phyloP scores from a whole-genome alignment of 305 asterid species.

The Fraxinus sp. region DNA sequence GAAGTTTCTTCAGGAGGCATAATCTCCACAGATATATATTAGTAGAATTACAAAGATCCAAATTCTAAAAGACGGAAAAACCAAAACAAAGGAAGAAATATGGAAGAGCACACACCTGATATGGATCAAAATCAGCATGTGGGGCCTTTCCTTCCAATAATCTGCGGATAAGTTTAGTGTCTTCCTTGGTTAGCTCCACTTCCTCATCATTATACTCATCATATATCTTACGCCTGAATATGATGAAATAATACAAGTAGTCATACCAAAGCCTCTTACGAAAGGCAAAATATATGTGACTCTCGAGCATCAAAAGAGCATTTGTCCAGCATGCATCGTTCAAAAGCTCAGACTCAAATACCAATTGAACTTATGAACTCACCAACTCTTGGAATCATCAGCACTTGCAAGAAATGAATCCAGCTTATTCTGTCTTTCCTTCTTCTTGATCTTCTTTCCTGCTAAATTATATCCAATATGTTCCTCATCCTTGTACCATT shows the following conservation, averaged over 20 bases:
- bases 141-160: slow-evolving; percentile 85
- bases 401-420: slow-evolving; percentile 75
- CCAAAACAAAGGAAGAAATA: not conserved
- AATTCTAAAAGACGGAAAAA: not conserved
- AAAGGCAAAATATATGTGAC: not conserved
- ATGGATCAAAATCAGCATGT: slow-evolving; percentile 83
- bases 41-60: not conserved
- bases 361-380: slow-evolving; percentile 28
- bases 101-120: slow-evolving; percentile 57
- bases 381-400: slow-evolving; percentile 84
- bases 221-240: slow-evolving; percentile 72
- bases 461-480: slow-evolving; percentile 87
- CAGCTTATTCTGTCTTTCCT: slow-evolving; percentile 72
- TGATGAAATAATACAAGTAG: slow-evolving; percentile 10
- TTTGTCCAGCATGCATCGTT: not conserved
- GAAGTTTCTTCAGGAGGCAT: slow-evolving; percentile 18
- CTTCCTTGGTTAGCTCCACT: slow-evolving; percentile 80
- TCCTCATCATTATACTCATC: slow-evolving; percentile 89
- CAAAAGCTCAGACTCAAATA: slow-evolving; percentile 3
- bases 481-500: slow-evolving; percentile 90
- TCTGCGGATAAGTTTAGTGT: slow-evolving; percentile 57
- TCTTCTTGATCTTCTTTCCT: slow-evolving; percentile 93
- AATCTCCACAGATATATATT: not conserved
- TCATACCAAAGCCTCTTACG: not conserved
- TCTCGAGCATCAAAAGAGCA: not conserved